These are phyloP conservation scores for Ilyonectria sp. DNA, from an alignment of 2,329 filamentous ascomycete genomes.

Conservation along the genomic window DNA sequence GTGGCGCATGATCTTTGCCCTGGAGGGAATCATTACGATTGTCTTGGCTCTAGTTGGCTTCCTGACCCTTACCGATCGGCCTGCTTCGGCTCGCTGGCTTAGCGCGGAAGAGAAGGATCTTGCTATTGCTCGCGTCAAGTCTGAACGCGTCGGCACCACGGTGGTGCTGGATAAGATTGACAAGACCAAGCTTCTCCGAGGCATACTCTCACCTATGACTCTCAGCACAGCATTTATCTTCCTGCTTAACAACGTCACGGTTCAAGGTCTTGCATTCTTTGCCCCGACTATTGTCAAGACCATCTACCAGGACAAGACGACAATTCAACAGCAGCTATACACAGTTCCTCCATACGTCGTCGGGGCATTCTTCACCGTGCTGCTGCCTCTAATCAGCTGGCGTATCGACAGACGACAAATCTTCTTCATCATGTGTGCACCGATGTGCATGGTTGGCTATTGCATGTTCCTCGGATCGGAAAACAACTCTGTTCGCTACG, in stretches of 20 bases:
- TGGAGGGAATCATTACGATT: conserved; percentile 74
- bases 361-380: conserved; percentile 76
- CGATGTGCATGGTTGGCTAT: conserved; percentile 78
- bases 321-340: conserved; percentile 76
- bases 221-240: conserved; percentile 68
- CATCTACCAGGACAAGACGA: conserved; percentile 52
- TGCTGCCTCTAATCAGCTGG: conserved; percentile 75
- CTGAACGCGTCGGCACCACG: conserved; percentile 69
- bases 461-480: conserved; percentile 77
- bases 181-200: conserved; percentile 70
- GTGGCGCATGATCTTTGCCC: conserved; percentile 80
- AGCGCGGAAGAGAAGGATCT: conserved; percentile 74
- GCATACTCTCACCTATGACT: conserved; percentile 74
- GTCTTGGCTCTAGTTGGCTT: conserved; percentile 70
- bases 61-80: conserved; percentile 75
- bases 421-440: conserved; percentile 72
- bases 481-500: conserved; percentile 72
- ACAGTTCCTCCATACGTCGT: conserved; percentile 81
- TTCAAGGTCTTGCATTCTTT: conserved; percentile 81
- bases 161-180: conserved; percentile 71
- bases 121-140: conserved; percentile 56
- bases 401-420: conserved; percentile 71
- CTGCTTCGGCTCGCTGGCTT: conserved; percentile 75
- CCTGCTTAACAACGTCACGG: conserved; percentile 77
- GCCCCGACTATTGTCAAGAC: conserved; percentile 77